Evolutionary conservation across 495 filamentous ascomycete genomes (phyloP).

Genomic region (Podospora fimiseda): DNA sequence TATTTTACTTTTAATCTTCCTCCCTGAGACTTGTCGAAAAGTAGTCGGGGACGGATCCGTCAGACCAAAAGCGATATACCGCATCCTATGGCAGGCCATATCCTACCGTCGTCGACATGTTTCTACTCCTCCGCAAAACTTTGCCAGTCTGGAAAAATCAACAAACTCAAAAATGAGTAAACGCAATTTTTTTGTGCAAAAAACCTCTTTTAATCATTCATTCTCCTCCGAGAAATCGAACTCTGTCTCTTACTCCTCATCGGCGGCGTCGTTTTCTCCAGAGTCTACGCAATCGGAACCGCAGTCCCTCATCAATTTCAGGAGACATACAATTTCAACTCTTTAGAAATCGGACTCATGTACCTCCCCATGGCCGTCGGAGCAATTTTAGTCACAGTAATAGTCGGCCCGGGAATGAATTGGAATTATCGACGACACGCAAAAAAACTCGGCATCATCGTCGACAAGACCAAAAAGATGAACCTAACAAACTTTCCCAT

Average conservation of each 20-base stretch:
- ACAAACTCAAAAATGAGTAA: background rate
- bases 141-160: background rate
- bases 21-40: conserved; percentile 50
- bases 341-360: conserved; percentile 52
- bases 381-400: conserved; percentile 51
- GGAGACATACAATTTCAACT: conserved; percentile 48
- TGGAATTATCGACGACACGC: conserved; percentile 46
- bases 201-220: conserved; percentile 17
- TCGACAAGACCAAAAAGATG: conserved; percentile 43
- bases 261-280: conserved; percentile 50
- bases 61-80: conserved; percentile 1
- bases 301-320: conserved; percentile 43
- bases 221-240: conserved; percentile 55
- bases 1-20: conserved; percentile 27
- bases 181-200: background rate
- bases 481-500: conserved; percentile 55
- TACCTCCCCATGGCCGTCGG: conserved; percentile 54
- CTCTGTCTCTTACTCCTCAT: conserved; percentile 51
- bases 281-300: conserved; percentile 53
- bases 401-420: conserved; percentile 49
- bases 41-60: conserved; percentile 51
- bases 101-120: conserved; percentile 44
- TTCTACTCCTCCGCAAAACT: background rate
- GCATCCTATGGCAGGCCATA: conserved; percentile 27
- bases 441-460: conserved; percentile 31